Evolutionary conservation across 495 filamentous ascomycete genomes (phyloP).

Genomic region (Xylaria scruposa): DNA sequence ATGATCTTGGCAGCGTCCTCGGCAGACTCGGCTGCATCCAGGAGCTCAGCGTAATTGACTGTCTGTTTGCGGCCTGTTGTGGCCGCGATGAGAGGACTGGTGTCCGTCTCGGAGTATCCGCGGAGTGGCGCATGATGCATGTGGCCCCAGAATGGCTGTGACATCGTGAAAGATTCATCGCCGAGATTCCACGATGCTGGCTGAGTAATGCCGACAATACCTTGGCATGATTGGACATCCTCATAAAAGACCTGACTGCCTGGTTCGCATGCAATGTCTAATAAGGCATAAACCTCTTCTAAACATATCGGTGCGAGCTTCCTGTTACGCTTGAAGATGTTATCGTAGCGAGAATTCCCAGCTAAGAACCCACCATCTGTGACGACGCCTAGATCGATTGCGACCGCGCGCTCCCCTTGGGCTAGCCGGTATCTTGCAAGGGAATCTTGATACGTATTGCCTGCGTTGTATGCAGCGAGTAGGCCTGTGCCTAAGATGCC

Average conservation of each 20-base stretch:
- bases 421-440: constrained; percentile 44
- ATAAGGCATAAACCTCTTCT: constrained; percentile 25
- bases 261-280: constrained; percentile 27
- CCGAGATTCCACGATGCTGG: constrained; percentile 15
- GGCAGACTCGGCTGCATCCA: constrained; percentile 6
- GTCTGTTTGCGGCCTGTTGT: not conserved
- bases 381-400: constrained; percentile 3
- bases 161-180: constrained; percentile 20
- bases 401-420: not conserved
- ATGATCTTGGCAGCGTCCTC: constrained; percentile 22
- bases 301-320: not conserved
- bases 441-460: constrained; percentile 62
- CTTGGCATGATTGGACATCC: not conserved
- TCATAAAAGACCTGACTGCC: not conserved
- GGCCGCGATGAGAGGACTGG: not conserved
- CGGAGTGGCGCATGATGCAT: constrained; percentile 20
- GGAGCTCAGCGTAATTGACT: not conserved
- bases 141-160: constrained; percentile 27
- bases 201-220: constrained; percentile 22
- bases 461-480: constrained; percentile 64
- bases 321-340: not conserved
- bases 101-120: not conserved
- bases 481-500: constrained; percentile 55
- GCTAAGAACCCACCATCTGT: constrained; percentile 16
- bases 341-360: not conserved